Evolutionary conservation across 768 basidiomycete species (phyloP).

Genomic region (Exsudoporus frostii): DNA sequence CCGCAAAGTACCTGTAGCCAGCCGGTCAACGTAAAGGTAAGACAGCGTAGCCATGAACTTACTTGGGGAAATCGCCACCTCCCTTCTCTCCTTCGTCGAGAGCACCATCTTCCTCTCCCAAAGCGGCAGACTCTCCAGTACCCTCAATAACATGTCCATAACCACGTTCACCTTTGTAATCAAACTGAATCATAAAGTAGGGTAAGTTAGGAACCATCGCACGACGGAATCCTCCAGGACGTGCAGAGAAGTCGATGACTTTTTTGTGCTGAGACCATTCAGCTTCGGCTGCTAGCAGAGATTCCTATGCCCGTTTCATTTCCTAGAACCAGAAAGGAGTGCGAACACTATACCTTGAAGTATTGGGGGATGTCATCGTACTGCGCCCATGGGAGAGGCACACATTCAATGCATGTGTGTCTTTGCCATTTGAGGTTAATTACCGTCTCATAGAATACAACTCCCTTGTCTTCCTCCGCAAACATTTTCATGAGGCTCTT

Average conservation of each 20-base stretch:
- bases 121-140: slow-evolving; percentile 56
- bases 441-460: slow-evolving; percentile 94
- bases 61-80: slow-evolving; percentile 89
- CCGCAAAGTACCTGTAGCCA: slow-evolving; percentile 78
- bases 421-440: slow-evolving; percentile 81
- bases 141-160: slow-evolving; percentile 99
- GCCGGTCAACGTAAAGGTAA: slow-evolving; percentile 2
- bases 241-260: slow-evolving; percentile 85
- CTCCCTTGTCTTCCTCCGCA: slow-evolving; percentile 88
- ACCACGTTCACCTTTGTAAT: slow-evolving; percentile 95
- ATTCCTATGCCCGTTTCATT: slow-evolving; percentile 57
- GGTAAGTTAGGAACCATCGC: slow-evolving; percentile 96
- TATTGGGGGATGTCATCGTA: slow-evolving; percentile 89
- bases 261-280: slow-evolving; percentile 99
- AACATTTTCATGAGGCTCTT: slow-evolving; percentile 97
- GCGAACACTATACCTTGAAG: slow-evolving; percentile 62
- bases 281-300: slow-evolving; percentile 85
- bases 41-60: slow-evolving; percentile 20
- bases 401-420: slow-evolving; percentile 91
- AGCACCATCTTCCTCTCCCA: slow-evolving; percentile 61
- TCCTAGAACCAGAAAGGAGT: not conserved
- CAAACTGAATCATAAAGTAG: slow-evolving; percentile 99
- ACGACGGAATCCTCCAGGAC: slow-evolving; percentile 91
- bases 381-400: slow-evolving; percentile 86
- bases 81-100: slow-evolving; percentile 87